These are phyloP conservation scores for Trichaptum fuscoviolaceum DNA, from an alignment of 768 basidiomycete species.

Conservation along the genomic window DNA sequence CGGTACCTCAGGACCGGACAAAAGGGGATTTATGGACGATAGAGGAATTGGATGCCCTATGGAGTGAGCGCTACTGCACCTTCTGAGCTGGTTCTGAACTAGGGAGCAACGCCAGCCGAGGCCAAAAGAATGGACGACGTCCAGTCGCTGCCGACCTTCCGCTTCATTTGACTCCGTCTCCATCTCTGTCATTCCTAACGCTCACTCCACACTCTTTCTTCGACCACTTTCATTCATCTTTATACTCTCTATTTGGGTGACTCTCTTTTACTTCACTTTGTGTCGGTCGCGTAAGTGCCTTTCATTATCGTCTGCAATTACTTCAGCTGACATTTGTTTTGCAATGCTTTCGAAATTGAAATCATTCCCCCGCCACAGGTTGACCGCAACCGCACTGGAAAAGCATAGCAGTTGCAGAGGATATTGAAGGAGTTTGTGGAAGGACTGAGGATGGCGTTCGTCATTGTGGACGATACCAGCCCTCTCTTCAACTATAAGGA, in stretches of 20 bases:
- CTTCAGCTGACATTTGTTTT: not conserved
- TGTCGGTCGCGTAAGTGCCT: not conserved
- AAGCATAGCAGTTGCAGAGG: not conserved
- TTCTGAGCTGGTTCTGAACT: not conserved
- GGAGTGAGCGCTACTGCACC: not conserved
- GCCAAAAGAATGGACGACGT: not conserved
- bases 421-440: not conserved
- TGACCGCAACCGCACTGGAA: slow-evolving; percentile 1
- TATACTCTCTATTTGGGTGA: not conserved
- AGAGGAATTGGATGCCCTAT: not conserved
- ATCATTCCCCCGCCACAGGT: not conserved
- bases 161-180: not conserved
- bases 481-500: not conserved
- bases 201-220: not conserved
- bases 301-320: not conserved
- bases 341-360: not conserved
- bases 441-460: not conserved
- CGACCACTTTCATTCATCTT: no score
- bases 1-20: not conserved
- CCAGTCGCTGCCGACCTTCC: not conserved
- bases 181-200: not conserved
- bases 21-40: not conserved
- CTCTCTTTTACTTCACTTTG: not conserved
- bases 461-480: not conserved
- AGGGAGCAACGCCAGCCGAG: not conserved